phyloP scores from a whole-genome alignment of 257 asterid genomes.

The Solanum corneliomulleri region DNA sequence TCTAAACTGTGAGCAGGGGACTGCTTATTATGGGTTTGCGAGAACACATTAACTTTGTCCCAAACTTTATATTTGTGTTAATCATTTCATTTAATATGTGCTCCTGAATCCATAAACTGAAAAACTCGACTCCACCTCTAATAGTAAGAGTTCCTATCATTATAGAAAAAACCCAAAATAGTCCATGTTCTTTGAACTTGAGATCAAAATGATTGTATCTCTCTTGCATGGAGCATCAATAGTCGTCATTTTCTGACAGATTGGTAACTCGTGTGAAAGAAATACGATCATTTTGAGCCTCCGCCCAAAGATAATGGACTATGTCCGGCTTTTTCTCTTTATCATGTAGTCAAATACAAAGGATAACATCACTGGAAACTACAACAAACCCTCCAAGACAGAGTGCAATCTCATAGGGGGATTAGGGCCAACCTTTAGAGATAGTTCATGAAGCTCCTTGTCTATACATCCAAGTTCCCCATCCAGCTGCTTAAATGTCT shows the following conservation, averaged over 20 bases:
- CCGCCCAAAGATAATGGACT: neutral
- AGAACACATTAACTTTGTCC: neutral
- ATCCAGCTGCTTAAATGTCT: neutral
- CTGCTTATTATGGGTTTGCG: neutral
- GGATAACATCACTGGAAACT: neutral
- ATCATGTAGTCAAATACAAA: neutral
- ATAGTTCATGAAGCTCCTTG: neutral
- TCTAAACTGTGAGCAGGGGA: neutral
- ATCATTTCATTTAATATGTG: neutral
- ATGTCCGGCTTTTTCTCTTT: neutral
- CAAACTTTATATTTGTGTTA: neutral
- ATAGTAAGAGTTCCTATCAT: neutral
- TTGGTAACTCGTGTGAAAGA: neutral
- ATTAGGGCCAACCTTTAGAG: neutral
- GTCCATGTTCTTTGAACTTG: neutral
- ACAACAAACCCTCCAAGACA: conserved; percentile 7
- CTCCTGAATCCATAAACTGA: neutral
- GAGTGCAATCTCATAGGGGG: neutral
- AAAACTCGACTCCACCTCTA: neutral
- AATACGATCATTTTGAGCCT: neutral
- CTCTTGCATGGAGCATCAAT: neutral
- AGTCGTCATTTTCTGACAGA: neutral
- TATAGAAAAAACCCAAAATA: neutral
- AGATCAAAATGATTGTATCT: neutral
- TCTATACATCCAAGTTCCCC: neutral